Evolutionary conservation across 2,329 filamentous ascomycete species (phyloP).

Genomic region (Pleomassaria siparia): DNA sequence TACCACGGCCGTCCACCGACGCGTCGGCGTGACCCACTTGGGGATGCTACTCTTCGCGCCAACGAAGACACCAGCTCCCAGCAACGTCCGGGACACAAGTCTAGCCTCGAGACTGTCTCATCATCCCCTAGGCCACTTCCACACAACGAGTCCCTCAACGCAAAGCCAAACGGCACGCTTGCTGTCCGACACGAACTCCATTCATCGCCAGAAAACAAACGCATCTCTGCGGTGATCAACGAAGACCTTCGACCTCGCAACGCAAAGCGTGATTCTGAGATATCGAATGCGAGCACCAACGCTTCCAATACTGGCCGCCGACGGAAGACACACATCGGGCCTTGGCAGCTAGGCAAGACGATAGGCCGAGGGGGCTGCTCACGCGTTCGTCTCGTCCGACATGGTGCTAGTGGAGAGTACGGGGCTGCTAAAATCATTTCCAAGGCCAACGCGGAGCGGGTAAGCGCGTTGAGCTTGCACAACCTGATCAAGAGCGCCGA

Average conservation of each 20-base stretch:
- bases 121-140: slow-evolving; percentile 32
- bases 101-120: slow-evolving; percentile 12
- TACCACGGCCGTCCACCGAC: slow-evolving; percentile 34
- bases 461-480: slow-evolving; percentile 82
- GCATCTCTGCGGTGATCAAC: slow-evolving; percentile 54
- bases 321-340: slow-evolving; percentile 77
- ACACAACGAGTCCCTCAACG: slow-evolving; percentile 49
- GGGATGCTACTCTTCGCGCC: slow-evolving; percentile 35
- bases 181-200: slow-evolving; percentile 39
- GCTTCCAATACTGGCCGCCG: slow-evolving; percentile 53
- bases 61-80: slow-evolving; percentile 29
- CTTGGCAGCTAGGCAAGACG: slow-evolving; percentile 89
- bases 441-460: slow-evolving; percentile 73
- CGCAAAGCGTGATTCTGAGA: slow-evolving; percentile 49
- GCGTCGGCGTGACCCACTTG: slow-evolving; percentile 30
- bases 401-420: slow-evolving; percentile 73
- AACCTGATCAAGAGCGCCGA: slow-evolving; percentile 76
- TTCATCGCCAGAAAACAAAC: slow-evolving; percentile 52
- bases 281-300: slow-evolving; percentile 59
- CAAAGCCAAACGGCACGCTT: slow-evolving; percentile 48
- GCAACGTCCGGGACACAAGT: slow-evolving; percentile 22
- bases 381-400: slow-evolving; percentile 81
- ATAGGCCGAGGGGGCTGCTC: slow-evolving; percentile 89
- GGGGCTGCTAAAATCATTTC: slow-evolving; percentile 96
- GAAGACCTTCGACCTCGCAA: slow-evolving; percentile 54